Percentiles rank a stretch among this genome's conserved stretches.
These are phyloP conservation scores for Fusarium armeniacum DNA, from an alignment of 2,329 filamentous ascomycete species.

Conservation along the genomic window DNA sequence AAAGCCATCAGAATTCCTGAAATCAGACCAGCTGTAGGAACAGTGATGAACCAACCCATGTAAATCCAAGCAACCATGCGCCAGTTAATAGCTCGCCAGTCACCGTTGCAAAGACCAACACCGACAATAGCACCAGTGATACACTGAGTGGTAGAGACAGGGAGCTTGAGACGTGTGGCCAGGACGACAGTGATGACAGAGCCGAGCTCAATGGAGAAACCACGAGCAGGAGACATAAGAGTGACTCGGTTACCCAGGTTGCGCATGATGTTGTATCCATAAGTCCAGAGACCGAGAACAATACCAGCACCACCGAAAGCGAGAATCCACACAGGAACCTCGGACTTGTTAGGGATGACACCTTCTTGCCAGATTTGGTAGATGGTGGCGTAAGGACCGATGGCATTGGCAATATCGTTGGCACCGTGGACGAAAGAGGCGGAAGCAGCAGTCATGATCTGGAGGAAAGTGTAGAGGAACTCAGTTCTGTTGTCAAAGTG, in stretches of 20 bases:
- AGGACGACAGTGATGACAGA: constrained; percentile 73
- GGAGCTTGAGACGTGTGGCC: constrained; percentile 72
- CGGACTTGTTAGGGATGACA: constrained; percentile 56
- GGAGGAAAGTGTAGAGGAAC: constrained; percentile 72
- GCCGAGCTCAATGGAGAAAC: constrained; percentile 72
- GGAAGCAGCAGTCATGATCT: constrained; percentile 71
- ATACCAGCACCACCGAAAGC: constrained; percentile 66
- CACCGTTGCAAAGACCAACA: constrained; percentile 72
- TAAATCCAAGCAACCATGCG: constrained; percentile 73
- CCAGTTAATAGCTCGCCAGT: constrained; percentile 72
- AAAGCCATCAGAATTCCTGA: constrained; percentile 73
- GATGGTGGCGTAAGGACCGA: constrained; percentile 74
- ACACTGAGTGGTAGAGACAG: constrained; percentile 75
- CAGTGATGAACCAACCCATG: constrained; percentile 71
- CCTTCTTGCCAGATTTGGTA: constrained; percentile 71
- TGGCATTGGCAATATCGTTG: constrained; percentile 75
- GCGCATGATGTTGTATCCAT: constrained; percentile 75
- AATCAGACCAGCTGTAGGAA: constrained; percentile 69
- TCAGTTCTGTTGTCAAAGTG: constrained; percentile 74
- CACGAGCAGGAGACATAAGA: constrained; percentile 71
- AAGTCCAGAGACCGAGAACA: constrained; percentile 70
- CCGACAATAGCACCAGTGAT: constrained; percentile 74
- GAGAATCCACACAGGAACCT: constrained; percentile 73
- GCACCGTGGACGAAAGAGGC: constrained; percentile 76
- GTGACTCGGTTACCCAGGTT: constrained; percentile 73